Conservation (phyloP, 2,329 filamentous ascomycete genomes). For the Fusarium mangiferae region DNA sequence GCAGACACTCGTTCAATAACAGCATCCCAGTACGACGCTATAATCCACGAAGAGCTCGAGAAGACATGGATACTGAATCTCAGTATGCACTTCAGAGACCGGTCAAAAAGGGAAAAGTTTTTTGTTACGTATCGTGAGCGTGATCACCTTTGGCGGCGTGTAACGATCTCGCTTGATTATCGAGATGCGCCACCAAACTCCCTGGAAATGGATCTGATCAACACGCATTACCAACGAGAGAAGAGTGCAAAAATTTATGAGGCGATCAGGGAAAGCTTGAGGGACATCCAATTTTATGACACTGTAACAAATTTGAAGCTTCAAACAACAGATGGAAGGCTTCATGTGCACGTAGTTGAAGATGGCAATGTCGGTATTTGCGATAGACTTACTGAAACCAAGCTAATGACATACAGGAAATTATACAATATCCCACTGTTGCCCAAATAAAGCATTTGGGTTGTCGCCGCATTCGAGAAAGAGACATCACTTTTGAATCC, state of each 20-base stretch:
- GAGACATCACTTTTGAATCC: conserved; percentile 83
- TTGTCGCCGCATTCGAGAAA: conserved; percentile 74
- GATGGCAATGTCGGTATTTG: conserved; percentile 76
- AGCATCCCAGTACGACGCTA: conserved; percentile 66
- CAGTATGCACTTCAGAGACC: conserved; percentile 97
- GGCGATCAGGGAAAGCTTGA: conserved; percentile 88
- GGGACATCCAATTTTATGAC: conserved; percentile 95
- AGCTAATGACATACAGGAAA: conserved; percentile 67
- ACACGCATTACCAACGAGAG: conserved; percentile 85
- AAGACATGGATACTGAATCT: conserved; percentile 94
- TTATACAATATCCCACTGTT: conserved; percentile 83
- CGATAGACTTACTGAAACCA: background rate
- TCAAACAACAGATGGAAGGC: conserved; percentile 84
- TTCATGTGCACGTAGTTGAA: conserved; percentile 98
- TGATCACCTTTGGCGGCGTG: conserved; percentile 81
- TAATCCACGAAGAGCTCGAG: conserved; percentile 84
- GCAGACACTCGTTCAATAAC: conserved; percentile 61
- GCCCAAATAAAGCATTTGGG: conserved; percentile 78
- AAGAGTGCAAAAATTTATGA: conserved; percentile 95
- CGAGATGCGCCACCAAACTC: conserved; percentile 81
- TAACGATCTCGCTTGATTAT: conserved; percentile 96
- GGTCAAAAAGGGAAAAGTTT: conserved; percentile 94
- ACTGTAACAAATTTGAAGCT: conserved; percentile 96
- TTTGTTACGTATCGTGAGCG: conserved; percentile 93
- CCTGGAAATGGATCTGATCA: conserved; percentile 83